Percentiles rank a stretch among this genome's conserved stretches.
Conservation (phyloP, 768 basidiomycete genomes). For the Dendrothele bispora region DNA sequence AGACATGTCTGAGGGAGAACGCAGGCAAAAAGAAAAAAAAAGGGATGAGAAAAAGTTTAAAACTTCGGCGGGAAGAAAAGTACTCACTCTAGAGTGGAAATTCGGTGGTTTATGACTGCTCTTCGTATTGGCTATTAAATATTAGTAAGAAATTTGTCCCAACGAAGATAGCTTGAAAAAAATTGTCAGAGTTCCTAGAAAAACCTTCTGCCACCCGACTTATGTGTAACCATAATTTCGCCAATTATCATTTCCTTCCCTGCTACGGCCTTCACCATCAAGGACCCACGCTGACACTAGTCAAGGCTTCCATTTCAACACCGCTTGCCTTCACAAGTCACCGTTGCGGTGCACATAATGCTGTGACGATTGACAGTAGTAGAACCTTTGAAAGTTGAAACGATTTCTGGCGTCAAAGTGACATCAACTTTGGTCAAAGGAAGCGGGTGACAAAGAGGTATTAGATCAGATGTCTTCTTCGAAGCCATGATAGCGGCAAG, state of each 20-base stretch:
- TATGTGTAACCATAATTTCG: slow-evolving; percentile 61
- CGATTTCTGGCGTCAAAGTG: slow-evolving; percentile 47
- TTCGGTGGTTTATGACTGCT: slow-evolving; percentile 54
- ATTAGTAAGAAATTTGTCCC: no score
- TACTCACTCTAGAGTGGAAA: slow-evolving; percentile 45
- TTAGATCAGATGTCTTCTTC: slow-evolving; percentile 80
- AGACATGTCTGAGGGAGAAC: no score
- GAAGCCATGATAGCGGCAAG: slow-evolving; percentile 87
- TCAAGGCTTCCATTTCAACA: slow-evolving; percentile 92
- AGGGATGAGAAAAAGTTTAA: no score
- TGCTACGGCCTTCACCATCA: slow-evolving; percentile 87
- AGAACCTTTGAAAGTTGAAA: background rate
- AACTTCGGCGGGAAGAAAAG: no score
- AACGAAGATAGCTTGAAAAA: no score
- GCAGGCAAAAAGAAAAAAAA: no score
- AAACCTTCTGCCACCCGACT: slow-evolving; percentile 77
- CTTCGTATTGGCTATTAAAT: no score
- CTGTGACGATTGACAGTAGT: slow-evolving; percentile 33
- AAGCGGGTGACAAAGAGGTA: slow-evolving; percentile 89
- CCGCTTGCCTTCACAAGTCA: slow-evolving; percentile 76
- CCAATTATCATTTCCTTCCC: slow-evolving; percentile 86
- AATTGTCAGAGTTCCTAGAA: no score
- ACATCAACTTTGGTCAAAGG: slow-evolving; percentile 69
- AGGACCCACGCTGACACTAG: slow-evolving; percentile 75
- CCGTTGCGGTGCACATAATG: slow-evolving; percentile 65